phyloP scores from a whole-genome alignment of 306 rosid species.

The Quercus agrifolia region DNA sequence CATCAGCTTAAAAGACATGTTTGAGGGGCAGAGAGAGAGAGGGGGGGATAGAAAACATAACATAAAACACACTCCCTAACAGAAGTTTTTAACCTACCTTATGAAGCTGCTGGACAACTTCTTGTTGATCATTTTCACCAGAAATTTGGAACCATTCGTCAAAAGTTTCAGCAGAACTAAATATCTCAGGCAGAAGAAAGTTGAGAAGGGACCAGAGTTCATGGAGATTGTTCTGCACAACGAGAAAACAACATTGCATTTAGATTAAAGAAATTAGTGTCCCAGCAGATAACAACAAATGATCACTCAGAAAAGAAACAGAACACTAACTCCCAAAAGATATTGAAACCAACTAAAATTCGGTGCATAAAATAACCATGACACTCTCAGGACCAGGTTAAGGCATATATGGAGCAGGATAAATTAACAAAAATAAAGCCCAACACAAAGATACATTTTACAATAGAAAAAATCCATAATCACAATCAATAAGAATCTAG shows the following conservation, averaged over 20 bases:
- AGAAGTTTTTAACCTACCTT: conserved; percentile 50
- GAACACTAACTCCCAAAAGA: background rate
- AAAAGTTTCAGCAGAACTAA: conserved; percentile 97
- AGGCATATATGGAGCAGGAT: too few relatives aligned
- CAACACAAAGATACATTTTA: too few relatives aligned
- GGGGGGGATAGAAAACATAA: background rate
- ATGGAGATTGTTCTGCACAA: conserved; percentile 88
- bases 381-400: too few relatives aligned
- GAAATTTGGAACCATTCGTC: conserved; percentile 99
- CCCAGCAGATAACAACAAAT: background rate
- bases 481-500: too few relatives aligned
- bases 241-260: background rate
- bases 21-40: background rate
- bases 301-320: background rate
- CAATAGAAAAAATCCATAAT: too few relatives aligned
- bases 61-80: conserved; percentile 1
- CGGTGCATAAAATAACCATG: too few relatives aligned
- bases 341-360: background rate
- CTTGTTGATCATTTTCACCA: conserved; percentile 98
- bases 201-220: conserved; percentile 97
- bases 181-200: conserved; percentile 97
- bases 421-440: too few relatives aligned
- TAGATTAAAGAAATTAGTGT: background rate
- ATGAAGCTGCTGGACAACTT: conserved; percentile 97
- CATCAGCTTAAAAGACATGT: background rate